Percentiles rank a stretch among this genome's conserved stretches.
These are phyloP conservation scores for Leucocoprinus sp. DNA, from an alignment of 768 basidiomycete genomes.

Conservation along the genomic window DNA sequence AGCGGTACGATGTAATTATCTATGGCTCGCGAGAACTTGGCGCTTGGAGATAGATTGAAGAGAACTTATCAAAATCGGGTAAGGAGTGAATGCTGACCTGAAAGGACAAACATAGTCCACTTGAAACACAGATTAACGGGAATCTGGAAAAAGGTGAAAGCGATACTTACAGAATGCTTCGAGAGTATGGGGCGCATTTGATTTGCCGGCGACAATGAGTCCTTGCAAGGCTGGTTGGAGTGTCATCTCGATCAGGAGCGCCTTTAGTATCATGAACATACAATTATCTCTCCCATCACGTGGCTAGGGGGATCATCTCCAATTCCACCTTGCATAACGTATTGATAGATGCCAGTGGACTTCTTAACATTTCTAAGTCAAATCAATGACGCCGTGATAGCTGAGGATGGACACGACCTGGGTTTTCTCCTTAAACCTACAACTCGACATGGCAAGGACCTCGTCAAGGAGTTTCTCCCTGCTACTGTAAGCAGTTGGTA, in stretches of 20 bases:
- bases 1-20: conserved; percentile 54
- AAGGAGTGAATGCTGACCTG: conserved; percentile 35
- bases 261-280: neutral
- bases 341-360: conserved; percentile 30
- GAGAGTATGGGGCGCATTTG: conserved; percentile 63
- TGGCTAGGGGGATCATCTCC: neutral
- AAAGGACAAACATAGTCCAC: conserved; percentile 87
- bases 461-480: conserved; percentile 65
- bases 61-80: neutral
- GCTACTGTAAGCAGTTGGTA: conserved; percentile 29
- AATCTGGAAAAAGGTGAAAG: neutral
- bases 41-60: conserved; percentile 27
- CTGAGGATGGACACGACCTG: conserved; percentile 60
- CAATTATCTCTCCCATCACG: neutral
- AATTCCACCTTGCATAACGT: too few relatives aligned
- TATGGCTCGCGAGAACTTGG: conserved; percentile 52
- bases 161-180: conserved; percentile 62
- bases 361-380: conserved; percentile 54
- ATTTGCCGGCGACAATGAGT: conserved; percentile 51
- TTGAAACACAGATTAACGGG: conserved; percentile 17
- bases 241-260: conserved; percentile 42
- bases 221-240: conserved; percentile 67
- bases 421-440: conserved; percentile 72
- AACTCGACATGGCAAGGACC: conserved; percentile 67
- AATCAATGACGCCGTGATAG: conserved; percentile 50